Percentiles rank a stretch among this genome's conserved stretches.
phyloP scores from a whole-genome alignment of 345 rosid genomes.

The Pistacia vera region DNA sequence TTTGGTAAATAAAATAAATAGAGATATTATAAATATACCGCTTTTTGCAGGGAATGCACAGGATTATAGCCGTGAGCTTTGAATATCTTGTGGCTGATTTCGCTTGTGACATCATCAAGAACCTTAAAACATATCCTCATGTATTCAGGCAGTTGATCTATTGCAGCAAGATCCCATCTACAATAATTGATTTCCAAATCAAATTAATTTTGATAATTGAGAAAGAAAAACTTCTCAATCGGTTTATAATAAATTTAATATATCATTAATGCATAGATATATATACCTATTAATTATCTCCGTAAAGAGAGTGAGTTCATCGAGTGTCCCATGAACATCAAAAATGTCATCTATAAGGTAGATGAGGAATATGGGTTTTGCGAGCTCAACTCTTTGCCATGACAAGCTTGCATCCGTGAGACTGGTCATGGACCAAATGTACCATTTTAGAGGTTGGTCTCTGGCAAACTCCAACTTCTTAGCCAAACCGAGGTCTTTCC shows the following conservation, averaged over 20 bases:
- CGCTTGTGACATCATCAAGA: constrained; percentile 39
- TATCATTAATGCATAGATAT: too few species aligned
- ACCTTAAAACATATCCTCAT: constrained; percentile 49
- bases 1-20: too few species aligned
- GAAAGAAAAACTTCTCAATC: neutral
- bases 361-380: constrained; percentile 53
- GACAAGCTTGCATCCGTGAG: constrained; percentile 48
- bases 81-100: constrained; percentile 38
- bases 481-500: constrained; percentile 47
- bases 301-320: constrained; percentile 52
- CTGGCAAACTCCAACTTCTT: constrained; percentile 46
- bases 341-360: constrained; percentile 57
- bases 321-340: constrained; percentile 40
- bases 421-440: constrained; percentile 45
- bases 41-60: constrained; percentile 33
- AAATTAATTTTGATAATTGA: neutral
- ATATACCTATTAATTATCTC: constrained; percentile 39
- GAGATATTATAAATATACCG: constrained; percentile 27
- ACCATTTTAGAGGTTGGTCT: constrained; percentile 58
- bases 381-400: constrained; percentile 45
- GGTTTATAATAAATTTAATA: neutral
- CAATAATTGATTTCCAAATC: neutral
- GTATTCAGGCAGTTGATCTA: constrained; percentile 37
- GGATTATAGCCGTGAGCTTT: constrained; percentile 45
- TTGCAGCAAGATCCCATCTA: constrained; percentile 46